phyloP scores from a whole-genome alignment of 805 yeast genomes.

The Hanseniaspora lindneri region DNA sequence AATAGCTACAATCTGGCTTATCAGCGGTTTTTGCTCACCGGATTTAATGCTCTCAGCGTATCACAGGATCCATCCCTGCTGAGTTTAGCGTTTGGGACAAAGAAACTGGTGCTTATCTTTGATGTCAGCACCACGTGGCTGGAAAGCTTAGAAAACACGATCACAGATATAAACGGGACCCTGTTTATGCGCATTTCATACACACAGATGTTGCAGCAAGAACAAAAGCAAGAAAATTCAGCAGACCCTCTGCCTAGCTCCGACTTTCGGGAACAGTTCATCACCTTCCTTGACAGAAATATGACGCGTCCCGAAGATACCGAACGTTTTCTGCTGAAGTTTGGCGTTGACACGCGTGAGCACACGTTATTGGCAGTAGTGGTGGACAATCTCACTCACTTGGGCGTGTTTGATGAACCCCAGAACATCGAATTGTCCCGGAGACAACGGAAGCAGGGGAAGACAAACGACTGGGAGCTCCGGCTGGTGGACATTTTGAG shows the following conservation, averaged over 20 bases:
- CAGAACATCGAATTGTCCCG: slow-evolving; percentile 1
- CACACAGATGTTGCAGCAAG: too few relatives aligned
- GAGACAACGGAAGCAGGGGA: not conserved
- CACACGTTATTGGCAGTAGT: not conserved
- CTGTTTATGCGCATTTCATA: not conserved
- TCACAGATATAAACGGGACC: too few relatives aligned
- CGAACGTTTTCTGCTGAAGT: not conserved
- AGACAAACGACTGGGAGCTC: not conserved
- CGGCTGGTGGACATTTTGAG: not conserved
- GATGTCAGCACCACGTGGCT: slow-evolving; percentile 5
- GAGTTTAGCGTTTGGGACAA: not conserved
- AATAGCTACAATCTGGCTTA: not conserved
- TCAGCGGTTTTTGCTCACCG: not conserved
- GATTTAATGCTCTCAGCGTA: not conserved
- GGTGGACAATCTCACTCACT: not conserved
- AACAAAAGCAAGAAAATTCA: too few relatives aligned
- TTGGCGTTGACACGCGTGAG: not conserved
- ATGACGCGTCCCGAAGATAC: too few relatives aligned
- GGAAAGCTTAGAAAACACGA: not conserved
- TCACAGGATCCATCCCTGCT: not conserved
- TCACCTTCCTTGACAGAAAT: too few relatives aligned
- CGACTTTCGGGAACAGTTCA: too few relatives aligned
- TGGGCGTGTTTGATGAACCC: slow-evolving; percentile 1
- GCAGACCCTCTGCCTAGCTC: too few relatives aligned
- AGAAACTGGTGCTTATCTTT: slow-evolving; percentile 1